Percentiles rank a stretch among this genome's conserved stretches.
These are phyloP conservation scores for Martensiomyces pterosporus DNA, from an alignment of 192 early-diverging fungal genomes.

Conservation along the genomic window DNA sequence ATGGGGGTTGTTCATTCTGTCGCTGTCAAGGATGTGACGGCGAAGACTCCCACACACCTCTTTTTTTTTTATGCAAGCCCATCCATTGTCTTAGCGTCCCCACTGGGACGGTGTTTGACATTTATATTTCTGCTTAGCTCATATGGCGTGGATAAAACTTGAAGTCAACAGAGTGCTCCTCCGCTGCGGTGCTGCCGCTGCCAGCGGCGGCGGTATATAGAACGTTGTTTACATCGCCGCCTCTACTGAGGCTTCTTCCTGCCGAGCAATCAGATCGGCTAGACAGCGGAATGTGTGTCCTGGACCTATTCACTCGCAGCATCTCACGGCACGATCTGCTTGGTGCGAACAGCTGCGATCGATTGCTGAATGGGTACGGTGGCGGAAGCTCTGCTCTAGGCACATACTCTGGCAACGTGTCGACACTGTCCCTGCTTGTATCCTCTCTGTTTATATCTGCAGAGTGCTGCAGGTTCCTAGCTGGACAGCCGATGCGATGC, in stretches of 20 bases:
- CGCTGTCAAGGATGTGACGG: conserved; percentile 22
- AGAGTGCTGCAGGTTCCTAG: too few relatives aligned
- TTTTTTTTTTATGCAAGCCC: conserved; percentile 2
- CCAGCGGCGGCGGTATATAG: too few relatives aligned
- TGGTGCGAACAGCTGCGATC: conserved; percentile 1
- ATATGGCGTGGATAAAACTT: conserved; percentile 26
- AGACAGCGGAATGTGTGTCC: not conserved
- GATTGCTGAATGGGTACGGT: conserved; percentile 13
- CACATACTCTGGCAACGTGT: conserved; percentile 42
- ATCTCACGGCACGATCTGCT: not conserved
- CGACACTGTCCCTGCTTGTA: conserved; percentile 24
- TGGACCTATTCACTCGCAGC: not conserved
- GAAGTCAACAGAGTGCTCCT: conserved; percentile 15
- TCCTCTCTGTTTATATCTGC: too few relatives aligned
- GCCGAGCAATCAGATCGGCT: not conserved
- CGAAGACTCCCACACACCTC: conserved; percentile 1
- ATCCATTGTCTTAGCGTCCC: too few relatives aligned
- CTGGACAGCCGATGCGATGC: too few relatives aligned
- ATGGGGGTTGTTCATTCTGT: conserved; percentile 36
- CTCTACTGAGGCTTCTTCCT: not conserved
- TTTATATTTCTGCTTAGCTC: conserved; percentile 12
- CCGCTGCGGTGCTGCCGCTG: too few relatives aligned
- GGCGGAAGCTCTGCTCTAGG: conserved; percentile 28
- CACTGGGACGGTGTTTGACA: too few relatives aligned
- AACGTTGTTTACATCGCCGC: not conserved